phyloP scores from a whole-genome alignment of 225 moss, liverwort and hornwort genomes.

The Neckera pumila region DNA sequence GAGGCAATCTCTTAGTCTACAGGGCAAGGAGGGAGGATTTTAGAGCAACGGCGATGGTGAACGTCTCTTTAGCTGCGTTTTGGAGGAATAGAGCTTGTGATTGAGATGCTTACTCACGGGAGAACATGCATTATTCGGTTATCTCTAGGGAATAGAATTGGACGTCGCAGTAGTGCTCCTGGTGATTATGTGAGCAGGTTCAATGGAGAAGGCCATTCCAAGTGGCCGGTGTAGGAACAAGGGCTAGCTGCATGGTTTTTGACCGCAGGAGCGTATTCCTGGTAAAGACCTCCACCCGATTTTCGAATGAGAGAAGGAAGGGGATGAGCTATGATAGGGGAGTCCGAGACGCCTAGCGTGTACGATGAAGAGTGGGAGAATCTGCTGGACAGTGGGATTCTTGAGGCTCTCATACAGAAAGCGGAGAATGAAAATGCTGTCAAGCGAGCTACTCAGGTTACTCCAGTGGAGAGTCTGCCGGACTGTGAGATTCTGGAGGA shows the following conservation, averaged over 20 bases:
- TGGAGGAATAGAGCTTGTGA: background rate
- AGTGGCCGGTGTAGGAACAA: background rate
- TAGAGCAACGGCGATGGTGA: background rate
- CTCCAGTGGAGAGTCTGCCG: slow-evolving; percentile 11
- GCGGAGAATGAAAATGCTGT: slow-evolving; percentile 37
- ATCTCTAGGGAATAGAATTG: background rate
- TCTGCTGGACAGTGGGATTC: slow-evolving; percentile 34
- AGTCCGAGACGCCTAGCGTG: slow-evolving; percentile 23
- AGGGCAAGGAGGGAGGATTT: background rate
- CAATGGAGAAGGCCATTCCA: background rate
- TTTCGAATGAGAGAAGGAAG: slow-evolving; percentile 27
- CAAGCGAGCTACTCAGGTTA: slow-evolving; percentile 15
- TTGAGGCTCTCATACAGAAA: slow-evolving; percentile 32
- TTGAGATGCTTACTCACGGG: background rate
- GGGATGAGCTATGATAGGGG: slow-evolving; percentile 26
- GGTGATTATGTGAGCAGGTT: background rate
- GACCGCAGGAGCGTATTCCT: background rate
- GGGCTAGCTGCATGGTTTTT: background rate
- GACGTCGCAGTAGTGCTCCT: background rate
- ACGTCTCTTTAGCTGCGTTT: background rate
- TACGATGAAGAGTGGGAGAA: slow-evolving; percentile 35
- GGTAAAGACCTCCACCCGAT: background rate
- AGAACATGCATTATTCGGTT: background rate
- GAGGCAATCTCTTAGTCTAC: background rate
- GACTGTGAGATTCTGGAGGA: slow-evolving; percentile 33